Evolutionary conservation across 768 basidiomycete species (phyloP).

Genomic region (Grammothele lineata): DNA sequence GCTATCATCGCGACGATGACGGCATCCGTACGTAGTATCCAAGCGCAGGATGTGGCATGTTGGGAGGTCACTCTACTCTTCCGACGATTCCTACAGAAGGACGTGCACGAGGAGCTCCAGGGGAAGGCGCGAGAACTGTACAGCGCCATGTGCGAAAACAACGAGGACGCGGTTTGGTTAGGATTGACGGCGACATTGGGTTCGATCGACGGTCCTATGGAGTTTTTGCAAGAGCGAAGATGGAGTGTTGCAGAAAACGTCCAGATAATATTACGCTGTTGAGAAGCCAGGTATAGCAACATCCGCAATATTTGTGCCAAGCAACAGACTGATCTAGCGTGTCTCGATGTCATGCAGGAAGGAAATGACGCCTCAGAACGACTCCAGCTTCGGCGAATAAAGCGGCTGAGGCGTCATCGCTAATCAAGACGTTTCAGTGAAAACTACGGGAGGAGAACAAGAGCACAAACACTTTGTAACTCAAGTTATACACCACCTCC

Average conservation of each 20-base stretch:
- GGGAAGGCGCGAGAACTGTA: conserved; percentile 62
- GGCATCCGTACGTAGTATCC: conserved; percentile 60
- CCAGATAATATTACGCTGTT: conserved; percentile 13
- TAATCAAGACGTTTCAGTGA: conserved; percentile 26
- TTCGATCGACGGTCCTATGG: conserved; percentile 35
- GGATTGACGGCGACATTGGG: conserved; percentile 55
- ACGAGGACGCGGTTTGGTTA: conserved; percentile 85
- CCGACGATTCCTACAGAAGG: conserved; percentile 67
- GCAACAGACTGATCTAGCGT: too few relatives aligned
- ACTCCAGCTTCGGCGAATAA: conserved; percentile 82
- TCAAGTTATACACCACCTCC: conserved; percentile 90
- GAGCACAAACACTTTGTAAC: conserved; percentile 82
- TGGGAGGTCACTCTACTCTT: conserved; percentile 83
- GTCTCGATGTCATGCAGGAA: too few relatives aligned
- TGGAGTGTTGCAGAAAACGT: conserved; percentile 60
- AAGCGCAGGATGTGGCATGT: conserved; percentile 59
- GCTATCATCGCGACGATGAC: conserved; percentile 73
- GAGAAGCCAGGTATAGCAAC: neutral
- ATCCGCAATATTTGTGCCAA: too few relatives aligned
- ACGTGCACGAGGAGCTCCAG: conserved; percentile 75
- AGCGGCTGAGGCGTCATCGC: conserved; percentile 77
- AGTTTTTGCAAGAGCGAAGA: conserved; percentile 47
- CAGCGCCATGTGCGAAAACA: conserved; percentile 48
- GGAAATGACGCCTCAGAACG: conserved; percentile 68
- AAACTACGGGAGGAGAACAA: neutral